Evolutionary conservation across 1,284 basidiomycete genomes (phyloP).

Genomic region (Macrocybe sp.): DNA sequence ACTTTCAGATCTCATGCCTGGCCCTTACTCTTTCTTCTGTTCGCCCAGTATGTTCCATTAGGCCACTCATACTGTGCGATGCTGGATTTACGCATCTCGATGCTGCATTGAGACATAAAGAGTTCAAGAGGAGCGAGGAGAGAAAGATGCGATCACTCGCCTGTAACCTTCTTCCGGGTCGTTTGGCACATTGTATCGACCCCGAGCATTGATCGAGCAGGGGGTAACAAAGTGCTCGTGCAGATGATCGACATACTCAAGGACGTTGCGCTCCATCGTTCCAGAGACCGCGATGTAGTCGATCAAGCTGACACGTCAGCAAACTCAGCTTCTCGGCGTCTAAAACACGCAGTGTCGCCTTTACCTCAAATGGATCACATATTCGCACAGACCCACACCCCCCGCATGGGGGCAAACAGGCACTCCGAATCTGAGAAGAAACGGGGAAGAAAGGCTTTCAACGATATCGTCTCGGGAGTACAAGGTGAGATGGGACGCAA

Average conservation of each 20-base stretch:
- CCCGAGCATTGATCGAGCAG: slow-evolving; percentile 82
- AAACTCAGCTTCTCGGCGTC: too few species aligned
- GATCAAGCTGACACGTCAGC: slow-evolving; percentile 51
- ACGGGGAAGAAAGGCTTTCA: slow-evolving; percentile 1
- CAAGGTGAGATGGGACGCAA: slow-evolving; percentile 24
- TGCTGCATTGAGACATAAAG: slow-evolving; percentile 35
- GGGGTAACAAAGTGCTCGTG: slow-evolving; percentile 92
- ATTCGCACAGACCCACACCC: slow-evolving; percentile 93
- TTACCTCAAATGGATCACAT: slow-evolving; percentile 80
- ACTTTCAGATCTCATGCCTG: neutral
- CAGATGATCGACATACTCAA: slow-evolving; percentile 86
- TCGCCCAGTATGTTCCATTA: slow-evolving; percentile 66
- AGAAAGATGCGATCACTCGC: slow-evolving; percentile 28
- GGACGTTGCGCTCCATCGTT: slow-evolving; percentile 89
- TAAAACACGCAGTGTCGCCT: slow-evolving; percentile 7
- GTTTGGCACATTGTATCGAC: slow-evolving; percentile 80
- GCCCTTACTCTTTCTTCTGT: slow-evolving; percentile 6
- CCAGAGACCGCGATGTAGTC: slow-evolving; percentile 93
- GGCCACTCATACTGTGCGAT: slow-evolving; percentile 76
- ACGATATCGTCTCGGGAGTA: neutral
- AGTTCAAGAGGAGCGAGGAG: neutral
- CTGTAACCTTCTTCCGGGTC: slow-evolving; percentile 70
- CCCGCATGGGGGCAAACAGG: slow-evolving; percentile 94
- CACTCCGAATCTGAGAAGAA: slow-evolving; percentile 59
- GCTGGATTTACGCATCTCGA: slow-evolving; percentile 71